A percentile compares a stretch with the other conserved stretches of the same genome.
Conservation (phyloP, 2,329 filamentous ascomycete species). For the Fusarium euwallaceae region DNA sequence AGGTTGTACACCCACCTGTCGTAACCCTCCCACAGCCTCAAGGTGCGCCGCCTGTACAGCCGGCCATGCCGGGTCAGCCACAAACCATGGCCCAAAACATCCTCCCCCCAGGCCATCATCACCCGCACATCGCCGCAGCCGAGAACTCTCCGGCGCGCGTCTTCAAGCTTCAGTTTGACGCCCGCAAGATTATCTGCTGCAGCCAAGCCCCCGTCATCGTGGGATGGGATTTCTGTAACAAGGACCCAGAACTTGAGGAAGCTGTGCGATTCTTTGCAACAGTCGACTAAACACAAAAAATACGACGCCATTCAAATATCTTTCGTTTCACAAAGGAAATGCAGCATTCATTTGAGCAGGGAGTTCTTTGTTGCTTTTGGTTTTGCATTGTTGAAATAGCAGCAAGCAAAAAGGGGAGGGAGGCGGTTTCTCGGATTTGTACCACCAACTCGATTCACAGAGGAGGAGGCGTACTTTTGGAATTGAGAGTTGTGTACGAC, state of each 20-base stretch:
- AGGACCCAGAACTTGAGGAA: conserved; percentile 82
- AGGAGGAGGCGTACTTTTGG: conserved; percentile 1
- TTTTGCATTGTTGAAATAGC: conserved; percentile 15
- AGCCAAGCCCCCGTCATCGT: conserved; percentile 93
- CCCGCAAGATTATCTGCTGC: conserved; percentile 92
- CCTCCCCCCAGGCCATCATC: conserved; percentile 45
- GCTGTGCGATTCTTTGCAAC: conserved; percentile 82
- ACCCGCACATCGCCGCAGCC: conserved; percentile 60
- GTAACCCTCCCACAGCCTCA: conserved; percentile 29
- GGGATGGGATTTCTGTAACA: conserved; percentile 97
- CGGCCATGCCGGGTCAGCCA: conserved; percentile 19
- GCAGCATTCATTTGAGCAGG: conserved; percentile 39
- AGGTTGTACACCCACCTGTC: conserved; percentile 26
- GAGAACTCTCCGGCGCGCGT: conserved; percentile 73
- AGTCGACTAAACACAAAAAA: conserved; percentile 55
- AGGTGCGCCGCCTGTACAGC: conserved; percentile 39
- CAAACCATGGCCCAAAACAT: conserved; percentile 21
- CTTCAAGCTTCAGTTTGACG: conserved; percentile 98
- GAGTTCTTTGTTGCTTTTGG: conserved; percentile 36
- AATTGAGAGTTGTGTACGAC: conserved; percentile 14
- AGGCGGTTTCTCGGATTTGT: conserved; percentile 20
- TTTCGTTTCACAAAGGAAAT: conserved; percentile 1
- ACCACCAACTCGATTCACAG: conserved; percentile 15
- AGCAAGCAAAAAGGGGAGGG: conserved; percentile 3
- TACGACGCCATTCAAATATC: background rate